Evolutionary conservation across 1,284 basidiomycete genomes (phyloP).

Genomic region (Anthracocystis panici-leucophaei): DNA sequence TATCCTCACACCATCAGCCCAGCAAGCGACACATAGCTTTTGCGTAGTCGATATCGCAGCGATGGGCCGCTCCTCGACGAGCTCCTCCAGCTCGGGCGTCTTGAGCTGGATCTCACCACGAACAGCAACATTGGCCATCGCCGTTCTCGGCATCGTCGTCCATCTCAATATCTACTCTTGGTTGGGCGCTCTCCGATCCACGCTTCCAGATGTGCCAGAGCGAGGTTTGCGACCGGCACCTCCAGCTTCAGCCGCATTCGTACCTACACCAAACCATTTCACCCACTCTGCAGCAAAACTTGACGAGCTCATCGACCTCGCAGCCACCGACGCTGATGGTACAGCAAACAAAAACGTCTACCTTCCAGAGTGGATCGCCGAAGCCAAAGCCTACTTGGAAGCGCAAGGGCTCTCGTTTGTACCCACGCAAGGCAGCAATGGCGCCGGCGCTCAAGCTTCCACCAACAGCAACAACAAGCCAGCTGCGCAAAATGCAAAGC

Average conservation of each 20-base stretch:
- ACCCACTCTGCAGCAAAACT: constrained; percentile 27
- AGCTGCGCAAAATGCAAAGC: not conserved
- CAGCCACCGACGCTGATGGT: constrained; percentile 3
- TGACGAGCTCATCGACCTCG: constrained; percentile 22
- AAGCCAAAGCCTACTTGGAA: constrained; percentile 50
- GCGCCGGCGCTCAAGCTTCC: not conserved
- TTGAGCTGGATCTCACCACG: constrained; percentile 46
- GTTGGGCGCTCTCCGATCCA: constrained; percentile 40
- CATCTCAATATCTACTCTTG: constrained; percentile 53
- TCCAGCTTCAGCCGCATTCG: constrained; percentile 14
- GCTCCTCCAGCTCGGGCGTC: constrained; percentile 20
- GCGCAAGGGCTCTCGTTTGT: constrained; percentile 34
- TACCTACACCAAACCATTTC: constrained; percentile 17
- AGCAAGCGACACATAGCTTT: not conserved
- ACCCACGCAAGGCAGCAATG: constrained; percentile 10
- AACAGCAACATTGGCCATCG: constrained; percentile 53
- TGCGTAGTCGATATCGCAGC: not conserved
- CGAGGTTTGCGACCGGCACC: constrained; percentile 8
- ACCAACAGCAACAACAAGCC: not conserved
- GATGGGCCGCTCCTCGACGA: constrained; percentile 20
- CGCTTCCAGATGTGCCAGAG: constrained; percentile 50
- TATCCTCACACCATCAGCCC: not conserved
- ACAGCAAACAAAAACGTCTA: constrained; percentile 15
- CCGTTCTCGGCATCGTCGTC: constrained; percentile 50
- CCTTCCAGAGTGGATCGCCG: constrained; percentile 40